Base-by-base conservation (phyloP, 2,329 filamentous ascomycete species). In the Fusarium sororula region DNA sequence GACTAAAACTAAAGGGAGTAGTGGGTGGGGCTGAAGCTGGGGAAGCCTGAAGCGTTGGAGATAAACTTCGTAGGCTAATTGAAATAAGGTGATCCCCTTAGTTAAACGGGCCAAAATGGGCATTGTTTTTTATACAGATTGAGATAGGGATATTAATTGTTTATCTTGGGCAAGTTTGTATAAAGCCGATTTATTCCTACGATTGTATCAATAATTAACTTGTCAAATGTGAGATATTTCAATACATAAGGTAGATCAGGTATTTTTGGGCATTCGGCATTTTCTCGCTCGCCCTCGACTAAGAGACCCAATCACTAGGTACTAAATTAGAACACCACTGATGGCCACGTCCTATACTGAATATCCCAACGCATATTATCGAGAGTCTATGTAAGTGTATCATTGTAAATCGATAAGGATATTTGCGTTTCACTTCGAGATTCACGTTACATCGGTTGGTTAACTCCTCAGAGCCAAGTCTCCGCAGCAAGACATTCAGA, bases 31-130 rank as follows among this genome's bases (percentile, higher is more conserved):
- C n/a, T 35, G 30, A 35, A 70, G 35, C 37, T 65, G 57, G 65
- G 66, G 65, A 64, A 69, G 66, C 26, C 30, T 61, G 66, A 37
- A 38, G 28, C 24, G 41, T 48, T 63, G 37, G 50, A 44, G 41
- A 64, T 56, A 42, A 22, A 42, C 45, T 62, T 63, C 20, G 12
- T 24, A 20, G 32, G 39, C 20, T 39, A 57, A 45, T n/a, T 44
- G n/a, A 30, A 14, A 55, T 14, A 55, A 42, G 53, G 37, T 30
- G 14, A 53, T 35, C n/a, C 48, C 30, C 12, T 20, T 24, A 24
- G 24, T 24, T 24, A 20, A 18, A 24, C 4, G 12, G 17, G 22
- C 13, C 13, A 53, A 15, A 37, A 37, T 37, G n/a, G 18, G 10
- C 50, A 53, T 53, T 26, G 17, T n/a, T 20, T 20, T 26, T 20